phyloP scores from a whole-genome alignment of 202 grass and related monocot species.

The Eragrostis tef region DNA sequence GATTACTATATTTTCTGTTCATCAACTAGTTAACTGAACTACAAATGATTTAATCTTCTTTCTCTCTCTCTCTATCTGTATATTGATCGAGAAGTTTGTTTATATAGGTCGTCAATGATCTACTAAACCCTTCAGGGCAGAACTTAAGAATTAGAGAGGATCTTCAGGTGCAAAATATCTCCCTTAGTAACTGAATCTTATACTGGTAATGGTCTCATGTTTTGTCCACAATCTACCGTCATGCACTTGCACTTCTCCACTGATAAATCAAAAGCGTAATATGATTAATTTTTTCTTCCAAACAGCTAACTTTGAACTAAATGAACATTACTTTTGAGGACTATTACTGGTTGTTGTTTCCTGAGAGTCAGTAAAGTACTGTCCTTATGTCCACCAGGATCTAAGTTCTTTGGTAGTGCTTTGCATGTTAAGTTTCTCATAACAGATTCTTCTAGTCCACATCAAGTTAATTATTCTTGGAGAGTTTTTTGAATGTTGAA shows the following conservation, averaged over 20 bases:
- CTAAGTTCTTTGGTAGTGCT: not conserved
- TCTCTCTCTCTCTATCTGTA: not conserved
- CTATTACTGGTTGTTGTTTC: not conserved
- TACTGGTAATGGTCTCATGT: not conserved
- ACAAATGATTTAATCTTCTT: constrained; percentile 8
- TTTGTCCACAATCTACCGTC: constrained; percentile 23
- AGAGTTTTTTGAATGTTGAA: constrained; percentile 18
- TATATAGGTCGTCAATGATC: constrained; percentile 75
- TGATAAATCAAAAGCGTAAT: not conserved
- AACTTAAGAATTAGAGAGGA: constrained; percentile 87
- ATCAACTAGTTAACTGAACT: constrained; percentile 12
- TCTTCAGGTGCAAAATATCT: constrained; percentile 62
- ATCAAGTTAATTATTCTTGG: constrained; percentile 2
- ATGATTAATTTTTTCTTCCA: constrained; percentile 19
- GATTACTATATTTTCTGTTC: not conserved
- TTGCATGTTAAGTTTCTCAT: not conserved
- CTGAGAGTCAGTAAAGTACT: not conserved
- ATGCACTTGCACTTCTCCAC: constrained; percentile 10
- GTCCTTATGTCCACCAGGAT: not conserved
- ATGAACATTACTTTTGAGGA: not conserved
- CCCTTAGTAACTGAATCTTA: constrained; percentile 33
- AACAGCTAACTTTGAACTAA: constrained; percentile 1
- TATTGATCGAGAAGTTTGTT: constrained; percentile 37
- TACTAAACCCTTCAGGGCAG: constrained; percentile 79
- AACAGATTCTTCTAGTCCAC: not conserved